Percentiles rank a stretch among this genome's conserved stretches.
Conservation (phyloP, 805 yeast genomes). For the Maudiozyma turicensis region DNA sequence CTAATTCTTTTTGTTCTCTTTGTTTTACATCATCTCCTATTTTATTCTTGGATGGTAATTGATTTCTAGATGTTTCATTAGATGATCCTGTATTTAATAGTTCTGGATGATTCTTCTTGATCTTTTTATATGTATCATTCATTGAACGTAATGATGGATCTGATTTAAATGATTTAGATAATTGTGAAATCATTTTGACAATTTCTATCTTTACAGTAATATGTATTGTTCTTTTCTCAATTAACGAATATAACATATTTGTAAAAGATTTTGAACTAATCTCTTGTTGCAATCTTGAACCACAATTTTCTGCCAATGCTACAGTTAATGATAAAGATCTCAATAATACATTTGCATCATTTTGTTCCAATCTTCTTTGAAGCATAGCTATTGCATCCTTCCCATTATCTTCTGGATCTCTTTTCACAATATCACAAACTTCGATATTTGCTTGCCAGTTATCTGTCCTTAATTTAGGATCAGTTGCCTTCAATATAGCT, state of each 20-base stretch:
- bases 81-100: slow-evolving; percentile 9
- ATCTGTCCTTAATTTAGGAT: slow-evolving; percentile 50
- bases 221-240: slow-evolving; percentile 51
- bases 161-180: slow-evolving; percentile 49
- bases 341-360: slow-evolving; percentile 57
- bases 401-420: slow-evolving; percentile 50
- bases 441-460: slow-evolving; percentile 58
- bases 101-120: slow-evolving; percentile 36
- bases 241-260: slow-evolving; percentile 37
- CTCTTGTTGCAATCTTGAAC: slow-evolving; percentile 54
- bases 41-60: slow-evolving; percentile 49
- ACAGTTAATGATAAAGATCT: slow-evolving; percentile 46
- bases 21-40: slow-evolving; percentile 36
- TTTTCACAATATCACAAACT: slow-evolving; percentile 56
- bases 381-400: slow-evolving; percentile 34
- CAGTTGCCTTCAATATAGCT: slow-evolving; percentile 45
- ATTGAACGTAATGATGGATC: slow-evolving; percentile 75
- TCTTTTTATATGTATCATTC: slow-evolving; percentile 46
- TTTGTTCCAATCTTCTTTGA: slow-evolving; percentile 37
- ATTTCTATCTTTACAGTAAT: slow-evolving; percentile 54
- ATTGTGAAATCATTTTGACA: slow-evolving; percentile 57
- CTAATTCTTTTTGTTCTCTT: slow-evolving; percentile 72
- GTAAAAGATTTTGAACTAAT: slow-evolving; percentile 52
- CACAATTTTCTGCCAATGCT: slow-evolving; percentile 69
- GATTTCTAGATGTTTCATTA: background rate